Percentiles rank a stretch among this genome's conserved stretches.
These are phyloP conservation scores for Colletotrichum falcatum DNA, from an alignment of 2,329 filamentous ascomycete genomes.

Conservation along the genomic window DNA sequence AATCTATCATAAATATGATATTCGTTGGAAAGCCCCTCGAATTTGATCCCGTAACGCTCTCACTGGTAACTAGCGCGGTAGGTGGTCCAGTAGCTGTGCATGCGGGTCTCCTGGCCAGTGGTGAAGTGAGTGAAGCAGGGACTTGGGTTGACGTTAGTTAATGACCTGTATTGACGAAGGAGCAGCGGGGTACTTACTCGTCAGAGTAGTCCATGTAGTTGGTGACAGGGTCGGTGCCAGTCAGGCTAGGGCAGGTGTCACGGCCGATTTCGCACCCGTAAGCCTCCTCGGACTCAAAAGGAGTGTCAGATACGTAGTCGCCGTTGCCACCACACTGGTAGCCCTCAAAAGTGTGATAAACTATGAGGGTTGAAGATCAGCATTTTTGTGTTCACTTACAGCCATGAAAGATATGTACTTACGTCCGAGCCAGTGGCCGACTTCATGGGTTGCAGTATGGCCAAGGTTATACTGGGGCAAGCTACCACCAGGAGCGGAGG, in stretches of 20 bases:
- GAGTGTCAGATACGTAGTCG: slow-evolving; percentile 57
- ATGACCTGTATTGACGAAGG: background rate
- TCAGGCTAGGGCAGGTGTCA: slow-evolving; percentile 50
- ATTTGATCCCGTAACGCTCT: background rate
- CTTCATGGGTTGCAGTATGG: slow-evolving; percentile 55
- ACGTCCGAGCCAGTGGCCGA: slow-evolving; percentile 61
- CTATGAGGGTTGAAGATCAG: background rate
- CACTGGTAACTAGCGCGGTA: slow-evolving; percentile 45
- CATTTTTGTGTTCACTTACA: background rate
- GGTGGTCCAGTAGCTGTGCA: slow-evolving; percentile 47
- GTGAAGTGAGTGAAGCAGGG: slow-evolving; percentile 61
- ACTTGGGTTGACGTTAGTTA: slow-evolving; percentile 47
- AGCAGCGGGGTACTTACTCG: slow-evolving; percentile 49
- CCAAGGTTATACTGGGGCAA: slow-evolving; percentile 51
- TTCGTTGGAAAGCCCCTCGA: background rate
- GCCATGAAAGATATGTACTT: background rate
- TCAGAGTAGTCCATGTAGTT: slow-evolving; percentile 58
- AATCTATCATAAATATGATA: background rate
- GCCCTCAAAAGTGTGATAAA: slow-evolving; percentile 62
- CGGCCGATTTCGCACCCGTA: slow-evolving; percentile 52
- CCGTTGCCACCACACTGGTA: slow-evolving; percentile 51
- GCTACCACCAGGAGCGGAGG: slow-evolving; percentile 53
- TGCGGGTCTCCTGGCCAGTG: slow-evolving; percentile 53
- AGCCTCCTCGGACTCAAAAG: slow-evolving; percentile 50
- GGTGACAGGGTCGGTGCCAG: slow-evolving; percentile 52